A percentile compares a stretch with the other conserved stretches of the same genome.
phyloP scores from a whole-genome alignment of 148 eudicot genomes.

The Selenicereus undatus region DNA sequence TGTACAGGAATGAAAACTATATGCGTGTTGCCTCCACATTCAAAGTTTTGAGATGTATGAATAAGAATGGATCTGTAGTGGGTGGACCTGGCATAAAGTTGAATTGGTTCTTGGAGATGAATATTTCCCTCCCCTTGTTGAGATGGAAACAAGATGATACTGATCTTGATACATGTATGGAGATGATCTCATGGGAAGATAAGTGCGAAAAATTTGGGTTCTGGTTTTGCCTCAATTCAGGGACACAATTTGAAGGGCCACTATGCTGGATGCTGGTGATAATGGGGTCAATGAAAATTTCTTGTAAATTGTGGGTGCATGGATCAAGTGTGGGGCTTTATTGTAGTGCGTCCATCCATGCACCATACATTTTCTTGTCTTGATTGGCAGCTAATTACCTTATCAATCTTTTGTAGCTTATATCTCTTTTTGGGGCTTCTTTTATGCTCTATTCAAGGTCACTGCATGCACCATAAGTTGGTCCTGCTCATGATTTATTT shows the following conservation, averaged over 20 bases:
- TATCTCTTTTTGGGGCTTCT: background rate
- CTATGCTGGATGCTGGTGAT: too few species aligned
- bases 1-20: too few species aligned
- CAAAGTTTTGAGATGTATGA: too few species aligned
- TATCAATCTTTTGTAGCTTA: background rate
- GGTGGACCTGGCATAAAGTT: background rate
- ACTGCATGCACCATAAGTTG: background rate
- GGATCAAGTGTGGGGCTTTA: background rate
- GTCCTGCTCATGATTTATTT: background rate
- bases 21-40: too few species aligned
- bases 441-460: background rate
- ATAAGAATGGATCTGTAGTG: too few species aligned
- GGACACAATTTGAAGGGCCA: too few species aligned
- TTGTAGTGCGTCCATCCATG: background rate
- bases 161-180: background rate
- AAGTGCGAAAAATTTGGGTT: background rate
- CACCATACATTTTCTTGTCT: background rate
- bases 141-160: background rate
- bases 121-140: background rate
- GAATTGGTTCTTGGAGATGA: background rate
- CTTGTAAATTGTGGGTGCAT: too few species aligned
- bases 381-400: background rate
- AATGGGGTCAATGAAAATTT: too few species aligned
- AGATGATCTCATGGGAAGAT: background rate
- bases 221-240: too few species aligned